These are phyloP conservation scores for Parascedosporium putredinis DNA, from an alignment of 2,329 filamentous ascomycete genomes.

Conservation along the genomic window DNA sequence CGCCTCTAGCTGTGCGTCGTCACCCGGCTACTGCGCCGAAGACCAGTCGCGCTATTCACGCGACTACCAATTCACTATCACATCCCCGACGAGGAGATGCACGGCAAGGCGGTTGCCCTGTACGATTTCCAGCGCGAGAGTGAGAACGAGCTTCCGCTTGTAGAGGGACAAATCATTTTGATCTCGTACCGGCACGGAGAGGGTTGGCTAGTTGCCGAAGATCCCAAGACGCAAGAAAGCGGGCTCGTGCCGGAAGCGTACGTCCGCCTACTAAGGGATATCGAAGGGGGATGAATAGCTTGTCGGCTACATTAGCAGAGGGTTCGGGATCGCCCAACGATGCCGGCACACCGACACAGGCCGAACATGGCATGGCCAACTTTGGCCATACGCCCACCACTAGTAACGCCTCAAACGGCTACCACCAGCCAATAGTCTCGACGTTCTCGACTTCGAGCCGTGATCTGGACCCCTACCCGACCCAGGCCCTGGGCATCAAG, in stretches of 20 bases:
- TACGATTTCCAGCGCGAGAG: slow-evolving; percentile 95
- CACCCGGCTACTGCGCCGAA: slow-evolving; percentile 45
- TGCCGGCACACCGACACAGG: slow-evolving; percentile 50
- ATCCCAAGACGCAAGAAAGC: slow-evolving; percentile 87
- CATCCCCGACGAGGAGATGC: slow-evolving; percentile 96
- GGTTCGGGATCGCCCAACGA: slow-evolving; percentile 42
- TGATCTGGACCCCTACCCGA: slow-evolving; percentile 58
- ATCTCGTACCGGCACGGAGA: slow-evolving; percentile 94
- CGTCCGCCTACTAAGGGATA: slow-evolving; percentile 81
- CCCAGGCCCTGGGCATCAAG: slow-evolving; percentile 51
- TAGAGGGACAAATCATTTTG: slow-evolving; percentile 92
- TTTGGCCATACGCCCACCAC: slow-evolving; percentile 37
- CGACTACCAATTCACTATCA: slow-evolving; percentile 91
- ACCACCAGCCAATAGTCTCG: slow-evolving; percentile 57
- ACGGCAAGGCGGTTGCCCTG: slow-evolving; percentile 87
- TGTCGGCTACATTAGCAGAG: slow-evolving; percentile 51
- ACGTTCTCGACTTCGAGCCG: slow-evolving; percentile 62
- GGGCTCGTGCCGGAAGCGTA: slow-evolving; percentile 95
- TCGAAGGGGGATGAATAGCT: slow-evolving; percentile 79
- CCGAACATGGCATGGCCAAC: slow-evolving; percentile 28
- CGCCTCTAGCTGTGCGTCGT: slow-evolving; percentile 47
- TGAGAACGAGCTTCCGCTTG: slow-evolving; percentile 85
- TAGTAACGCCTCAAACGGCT: slow-evolving; percentile 45
- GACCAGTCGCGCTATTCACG: slow-evolving; percentile 76
- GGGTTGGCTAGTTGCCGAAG: slow-evolving; percentile 94